These are phyloP conservation scores for Linanthus parryae DNA, from an alignment of 148 eudicot species.

Conservation along the genomic window DNA sequence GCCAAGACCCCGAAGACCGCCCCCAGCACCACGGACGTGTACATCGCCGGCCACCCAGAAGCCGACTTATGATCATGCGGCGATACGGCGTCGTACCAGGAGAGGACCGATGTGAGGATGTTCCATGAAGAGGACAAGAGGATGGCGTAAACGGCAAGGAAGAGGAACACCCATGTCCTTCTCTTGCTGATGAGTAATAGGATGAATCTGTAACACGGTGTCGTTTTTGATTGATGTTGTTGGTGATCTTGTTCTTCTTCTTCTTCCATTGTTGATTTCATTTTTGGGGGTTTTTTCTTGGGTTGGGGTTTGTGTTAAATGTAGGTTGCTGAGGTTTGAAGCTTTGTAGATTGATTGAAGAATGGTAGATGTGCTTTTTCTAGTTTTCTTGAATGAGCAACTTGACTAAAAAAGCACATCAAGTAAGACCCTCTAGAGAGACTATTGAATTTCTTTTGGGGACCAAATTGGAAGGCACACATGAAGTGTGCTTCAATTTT, in stretches of 20 bases:
- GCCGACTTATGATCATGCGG: constrained; percentile 5
- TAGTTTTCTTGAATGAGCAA: too few species aligned
- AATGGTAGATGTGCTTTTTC: too few species aligned
- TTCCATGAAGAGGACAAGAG: constrained; percentile 36
- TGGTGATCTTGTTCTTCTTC: background rate
- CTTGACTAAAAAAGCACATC: too few species aligned
- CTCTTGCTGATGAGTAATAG: constrained; percentile 33
- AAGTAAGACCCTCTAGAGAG: too few species aligned
- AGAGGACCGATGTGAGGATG: constrained; percentile 29
- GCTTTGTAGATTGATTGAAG: too few species aligned
- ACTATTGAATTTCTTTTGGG: too few species aligned
- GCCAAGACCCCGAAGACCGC: constrained; percentile 55
- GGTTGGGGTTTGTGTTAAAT: too few species aligned
- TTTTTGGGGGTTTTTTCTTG: too few species aligned
- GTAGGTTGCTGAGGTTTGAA: too few species aligned
- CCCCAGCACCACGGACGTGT: constrained; percentile 55
- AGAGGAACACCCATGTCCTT: constrained; percentile 41
- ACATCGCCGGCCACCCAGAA: constrained; percentile 40
- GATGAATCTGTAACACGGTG: constrained; percentile 8
- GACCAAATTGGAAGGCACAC: too few species aligned
- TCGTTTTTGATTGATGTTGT: background rate
- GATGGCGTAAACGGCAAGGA: constrained; percentile 25
- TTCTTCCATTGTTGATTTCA: too few species aligned
- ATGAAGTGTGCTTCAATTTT: too few species aligned
- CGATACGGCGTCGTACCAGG: constrained; percentile 26